Evolutionary conservation across 495 filamentous ascomycete genomes (phyloP).

Genomic region (Delitschia confertaspora): DNA sequence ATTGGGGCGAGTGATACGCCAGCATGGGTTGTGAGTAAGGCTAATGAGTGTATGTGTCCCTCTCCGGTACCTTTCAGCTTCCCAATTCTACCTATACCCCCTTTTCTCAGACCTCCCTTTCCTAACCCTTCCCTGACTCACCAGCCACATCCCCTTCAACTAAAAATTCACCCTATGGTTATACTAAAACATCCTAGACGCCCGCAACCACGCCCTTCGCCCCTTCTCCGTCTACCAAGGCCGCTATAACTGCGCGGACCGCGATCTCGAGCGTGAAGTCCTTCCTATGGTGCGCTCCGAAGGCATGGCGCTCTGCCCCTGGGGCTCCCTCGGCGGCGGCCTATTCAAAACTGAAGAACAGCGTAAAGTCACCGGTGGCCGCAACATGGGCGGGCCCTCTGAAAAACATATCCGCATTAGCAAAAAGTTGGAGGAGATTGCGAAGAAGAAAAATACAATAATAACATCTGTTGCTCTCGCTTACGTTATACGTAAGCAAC

Average conservation of each 20-base stretch:
- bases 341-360: slow-evolving; percentile 29
- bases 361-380: slow-evolving; percentile 25
- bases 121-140: not conserved
- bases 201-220: slow-evolving; percentile 41
- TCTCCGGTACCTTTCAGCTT: slow-evolving; percentile 7
- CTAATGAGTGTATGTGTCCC: slow-evolving; percentile 28
- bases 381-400: slow-evolving; percentile 17
- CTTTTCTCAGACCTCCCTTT: not conserved
- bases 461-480: slow-evolving; percentile 51
- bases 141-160: no score
- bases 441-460: slow-evolving; percentile 32
- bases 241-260: slow-evolving; percentile 45
- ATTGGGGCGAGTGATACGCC: slow-evolving; percentile 37
- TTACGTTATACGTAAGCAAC: slow-evolving; percentile 62
- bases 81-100: not conserved
- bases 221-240: slow-evolving; percentile 61
- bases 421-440: slow-evolving; percentile 50
- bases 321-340: slow-evolving; percentile 34
- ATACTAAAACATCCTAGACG: slow-evolving; percentile 5
- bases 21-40: slow-evolving; percentile 35
- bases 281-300: slow-evolving; percentile 41
- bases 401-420: slow-evolving; percentile 46
- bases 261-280: slow-evolving; percentile 44
- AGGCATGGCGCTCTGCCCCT: slow-evolving; percentile 35
- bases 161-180: no score